These are phyloP conservation scores for Candida parachauliodes DNA, from an alignment of 805 yeast species.

Conservation along the genomic window DNA sequence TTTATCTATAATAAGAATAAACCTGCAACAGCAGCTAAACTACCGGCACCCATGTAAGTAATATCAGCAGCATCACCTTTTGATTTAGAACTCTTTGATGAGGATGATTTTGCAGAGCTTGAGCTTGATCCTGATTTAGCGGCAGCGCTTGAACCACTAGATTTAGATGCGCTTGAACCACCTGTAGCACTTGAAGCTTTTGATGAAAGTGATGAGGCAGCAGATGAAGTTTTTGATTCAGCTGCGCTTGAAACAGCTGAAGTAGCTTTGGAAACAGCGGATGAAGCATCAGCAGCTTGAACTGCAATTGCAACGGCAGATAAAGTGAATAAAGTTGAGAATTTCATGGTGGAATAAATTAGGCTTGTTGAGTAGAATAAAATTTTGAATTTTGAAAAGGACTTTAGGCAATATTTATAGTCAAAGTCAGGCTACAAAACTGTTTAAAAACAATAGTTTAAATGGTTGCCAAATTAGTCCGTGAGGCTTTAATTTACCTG, in stretches of 20 bases:
- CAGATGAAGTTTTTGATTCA: constrained; percentile 6
- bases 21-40: constrained; percentile 25
- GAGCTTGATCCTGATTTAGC: constrained; percentile 6
- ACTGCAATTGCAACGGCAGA: constrained; percentile 9
- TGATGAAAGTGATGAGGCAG: constrained; percentile 9
- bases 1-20: constrained; percentile 19
- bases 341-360: constrained; percentile 9
- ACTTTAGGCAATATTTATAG: too few species aligned
- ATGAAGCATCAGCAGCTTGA: constrained; percentile 8
- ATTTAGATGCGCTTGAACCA: constrained; percentile 10
- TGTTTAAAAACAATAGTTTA: too few species aligned
- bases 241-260: constrained; percentile 9
- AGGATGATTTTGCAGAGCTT: constrained; percentile 5
- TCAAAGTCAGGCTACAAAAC: too few species aligned
- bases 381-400: background rate
- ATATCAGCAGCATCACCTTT: constrained; percentile 8
- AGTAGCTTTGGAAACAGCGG: constrained; percentile 1
- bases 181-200: constrained; percentile 10
- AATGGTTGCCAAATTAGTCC: background rate
- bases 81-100: constrained; percentile 9
- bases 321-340: constrained; percentile 8
- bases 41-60: constrained; percentile 16
- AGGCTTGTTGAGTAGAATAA: background rate
- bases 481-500: background rate
- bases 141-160: constrained; percentile 7